Base-by-base conservation (phyloP, 2,329 filamentous ascomycete species). In the Cladosporium sp. region DNA sequence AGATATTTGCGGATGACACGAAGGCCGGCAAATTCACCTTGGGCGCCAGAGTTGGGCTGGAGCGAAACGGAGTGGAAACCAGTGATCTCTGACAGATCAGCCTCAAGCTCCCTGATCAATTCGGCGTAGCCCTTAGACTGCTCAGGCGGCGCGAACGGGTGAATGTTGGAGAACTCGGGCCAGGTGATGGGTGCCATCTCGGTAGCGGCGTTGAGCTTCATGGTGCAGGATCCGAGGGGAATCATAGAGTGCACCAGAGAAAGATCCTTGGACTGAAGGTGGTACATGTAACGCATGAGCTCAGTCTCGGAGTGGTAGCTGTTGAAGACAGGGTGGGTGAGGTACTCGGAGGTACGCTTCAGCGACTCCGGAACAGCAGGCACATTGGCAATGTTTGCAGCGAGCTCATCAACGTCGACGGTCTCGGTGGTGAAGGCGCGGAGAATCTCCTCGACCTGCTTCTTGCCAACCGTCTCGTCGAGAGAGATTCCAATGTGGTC, bases 201-300 rank as follows among this genome's bases (percentile, higher is more conserved):
- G 0, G 91, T 91, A 3, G 93, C 95, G 49, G 91, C 91, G 77
- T 97, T 97, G 62, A 97, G 88, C 84, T 98, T 98, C 94, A 98
- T 98, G 16, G 94, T 98, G 83, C 94, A 98, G 1, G 94, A 97
- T 23, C 94, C 94, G 1, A 98, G 86, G 2, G 94, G 93, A 67
- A 98, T 98, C 94, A 98, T 98, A 18, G 93, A 97, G 80, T 98
- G 94, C 2, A 93, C 91, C 5, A 97, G 84, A 1, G 94, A 97
- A 16, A 98, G 82, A 76, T 98, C 94, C 82, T 96, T 97, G 59
- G 93, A 96, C 77, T 96, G 91, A 5, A 98, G 84, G 76, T 97
- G 92, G 76, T 94, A 85, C 72, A 98, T 97, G 80, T 98, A 98
- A 51, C 94, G 90, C 59, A 98, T 83, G 72, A 98, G 86, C 79